Conservation (phyloP, 169 alveolate genomes). For the Plasmodium malariae region DNA sequence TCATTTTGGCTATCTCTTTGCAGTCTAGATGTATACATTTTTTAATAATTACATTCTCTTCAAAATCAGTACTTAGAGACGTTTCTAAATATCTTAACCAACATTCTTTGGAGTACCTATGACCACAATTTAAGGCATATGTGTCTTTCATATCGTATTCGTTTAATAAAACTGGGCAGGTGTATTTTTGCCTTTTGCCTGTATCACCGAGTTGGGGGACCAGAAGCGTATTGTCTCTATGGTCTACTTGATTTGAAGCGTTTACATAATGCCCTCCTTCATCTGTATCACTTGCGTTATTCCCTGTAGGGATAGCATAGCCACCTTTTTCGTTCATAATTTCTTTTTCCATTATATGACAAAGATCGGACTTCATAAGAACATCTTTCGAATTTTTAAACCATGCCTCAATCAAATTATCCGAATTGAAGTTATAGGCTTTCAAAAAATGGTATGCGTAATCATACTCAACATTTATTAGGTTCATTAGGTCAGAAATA, state of each 20-base stretch:
- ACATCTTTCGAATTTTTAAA: conserved; percentile 36
- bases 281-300: no score
- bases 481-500: conserved; percentile 5
- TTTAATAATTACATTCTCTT: conserved; percentile 34
- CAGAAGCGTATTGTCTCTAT: background rate
- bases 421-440: conserved; percentile 40
- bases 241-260: background rate
- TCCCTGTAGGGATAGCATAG: background rate
- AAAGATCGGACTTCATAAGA: conserved; percentile 5
- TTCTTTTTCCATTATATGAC: conserved; percentile 26
- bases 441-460: conserved; percentile 56
- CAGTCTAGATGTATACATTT: conserved; percentile 28
- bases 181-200: conserved; percentile 1
- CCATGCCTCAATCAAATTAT: conserved; percentile 48
- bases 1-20: conserved; percentile 12
- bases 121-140: conserved; percentile 59
- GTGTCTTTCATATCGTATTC: conserved; percentile 27
- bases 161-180: conserved; percentile 31
- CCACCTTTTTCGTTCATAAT: background rate
- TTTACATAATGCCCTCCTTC: background rate
- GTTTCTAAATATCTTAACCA: conserved; percentile 40
- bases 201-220: background rate
- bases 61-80: conserved; percentile 20
- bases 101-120: conserved; percentile 43
- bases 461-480: conserved; percentile 25